Evolutionary conservation across 2,329 filamentous ascomycete genomes (phyloP), one percentile per base, ranked within the genome.

Genomic region (Fonsecaea multimorphosa): DNA sequence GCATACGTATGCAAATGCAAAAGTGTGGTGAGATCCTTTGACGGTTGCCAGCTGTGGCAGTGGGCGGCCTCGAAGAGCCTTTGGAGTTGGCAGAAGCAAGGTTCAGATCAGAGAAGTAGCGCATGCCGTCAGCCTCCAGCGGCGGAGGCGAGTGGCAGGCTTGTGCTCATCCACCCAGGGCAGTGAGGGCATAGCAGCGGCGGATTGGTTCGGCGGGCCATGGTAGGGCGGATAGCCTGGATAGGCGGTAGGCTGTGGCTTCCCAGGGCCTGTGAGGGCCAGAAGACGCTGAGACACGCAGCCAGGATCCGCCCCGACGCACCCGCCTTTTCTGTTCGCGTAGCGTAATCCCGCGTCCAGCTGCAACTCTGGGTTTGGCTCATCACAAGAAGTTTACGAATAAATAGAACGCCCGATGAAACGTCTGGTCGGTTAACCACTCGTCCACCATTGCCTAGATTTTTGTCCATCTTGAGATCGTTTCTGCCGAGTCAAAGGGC

Each of bases 21-120:
- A 52, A 60, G 22, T 29, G 58, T 58, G 31, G 60, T 63, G 19
- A 57, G 60, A 51, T 49, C 19, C 24, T 16, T 24, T 46, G 51
- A 22, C 0, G 46, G 29, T 34, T 52, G 24, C 32, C 36, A 61
- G 59, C 49, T n/a, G 22, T 56, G 38, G 44, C 31, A 57, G 49
- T 34, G 40, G 63, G 53, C 40, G 58, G 63, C 63, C 53, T 61
- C 31, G 49, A 61, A 34, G 44, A 61, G 19, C 44, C 44, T 36
- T 56, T 62, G 51, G 40, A 60, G 56, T 58, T 64, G 57, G 54
- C 52, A 51, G 49, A 58, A 53, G 6, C 61, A 51, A 7, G 46
- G 38, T 38, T 19, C 31, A 52, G 53, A 2, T 19, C 31, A 52
- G 53, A 2, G 24, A 34, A 52, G 54, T 32, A 40, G 34, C 55